These are phyloP conservation scores for Ophiostoma piceae DNA, from an alignment of 2,329 filamentous ascomycete genomes.

Conservation along the genomic window DNA sequence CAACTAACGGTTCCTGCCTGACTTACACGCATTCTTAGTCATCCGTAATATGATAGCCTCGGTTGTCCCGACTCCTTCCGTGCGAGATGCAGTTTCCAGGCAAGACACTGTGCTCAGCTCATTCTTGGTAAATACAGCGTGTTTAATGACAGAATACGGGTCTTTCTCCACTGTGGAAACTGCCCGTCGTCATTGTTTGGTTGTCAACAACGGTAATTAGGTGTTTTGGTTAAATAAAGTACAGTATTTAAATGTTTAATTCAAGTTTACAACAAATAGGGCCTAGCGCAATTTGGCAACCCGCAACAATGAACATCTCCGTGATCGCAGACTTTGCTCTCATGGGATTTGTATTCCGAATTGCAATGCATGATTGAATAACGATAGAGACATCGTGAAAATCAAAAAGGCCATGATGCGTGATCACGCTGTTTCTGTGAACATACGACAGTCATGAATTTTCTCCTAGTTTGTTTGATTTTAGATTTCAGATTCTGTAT, in stretches of 20 bases:
- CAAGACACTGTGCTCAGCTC: background rate
- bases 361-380: background rate
- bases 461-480: background rate
- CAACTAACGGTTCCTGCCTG: background rate
- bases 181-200: conserved; percentile 15
- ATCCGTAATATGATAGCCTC: conserved; percentile 11
- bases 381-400: background rate
- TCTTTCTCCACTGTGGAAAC: conserved; percentile 9
- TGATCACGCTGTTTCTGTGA: too few relatives aligned
- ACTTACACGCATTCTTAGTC: background rate
- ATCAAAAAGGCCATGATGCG: too few relatives aligned
- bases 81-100: background rate
- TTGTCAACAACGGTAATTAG: background rate
- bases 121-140: background rate
- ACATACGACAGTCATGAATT: too few relatives aligned
- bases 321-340: background rate
- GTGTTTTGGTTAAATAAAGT: background rate
- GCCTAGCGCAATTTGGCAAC: background rate
- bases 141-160: conserved; percentile 6
- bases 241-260: background rate
- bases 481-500: background rate
- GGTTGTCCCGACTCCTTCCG: conserved; percentile 18
- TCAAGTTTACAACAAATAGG: background rate
- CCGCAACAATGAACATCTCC: background rate
- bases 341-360: background rate